Conservation (phyloP, 2,329 filamentous ascomycete genomes). For the Seiridium cupressi region DNA sequence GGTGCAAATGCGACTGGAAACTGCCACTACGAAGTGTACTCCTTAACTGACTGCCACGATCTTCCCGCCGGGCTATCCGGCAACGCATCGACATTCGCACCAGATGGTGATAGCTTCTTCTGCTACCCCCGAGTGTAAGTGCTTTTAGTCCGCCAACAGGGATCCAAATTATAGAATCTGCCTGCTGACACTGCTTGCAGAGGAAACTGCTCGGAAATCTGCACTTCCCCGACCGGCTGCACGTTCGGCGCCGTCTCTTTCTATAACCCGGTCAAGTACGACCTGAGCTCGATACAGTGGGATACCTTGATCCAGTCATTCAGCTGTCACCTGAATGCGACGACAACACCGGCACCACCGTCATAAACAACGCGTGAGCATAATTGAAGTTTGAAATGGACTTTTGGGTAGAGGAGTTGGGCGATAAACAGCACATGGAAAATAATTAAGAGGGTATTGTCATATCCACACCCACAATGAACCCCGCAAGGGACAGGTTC, state of each 20-base stretch:
- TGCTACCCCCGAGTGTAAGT: constrained; percentile 43
- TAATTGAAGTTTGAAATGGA: no score
- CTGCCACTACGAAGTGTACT: constrained; percentile 42
- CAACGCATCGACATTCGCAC: constrained; percentile 48
- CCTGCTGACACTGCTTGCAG: constrained; percentile 13
- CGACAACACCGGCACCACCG: constrained; percentile 9
- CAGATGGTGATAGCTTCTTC: constrained; percentile 45
- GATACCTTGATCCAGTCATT: constrained; percentile 36
- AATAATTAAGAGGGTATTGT: neutral
- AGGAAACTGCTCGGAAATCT: constrained; percentile 39
- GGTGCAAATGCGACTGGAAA: constrained; percentile 47
- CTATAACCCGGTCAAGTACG: constrained; percentile 43
- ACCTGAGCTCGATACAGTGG: constrained; percentile 46
- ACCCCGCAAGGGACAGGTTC: neutral
- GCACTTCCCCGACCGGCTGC: constrained; percentile 51
- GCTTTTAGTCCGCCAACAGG: neutral
- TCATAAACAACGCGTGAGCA: constrained; percentile 4
- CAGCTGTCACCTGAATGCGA: constrained; percentile 30
- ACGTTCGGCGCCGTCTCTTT: constrained; percentile 48
- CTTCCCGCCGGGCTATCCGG: constrained; percentile 36
- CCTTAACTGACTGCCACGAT: constrained; percentile 44
- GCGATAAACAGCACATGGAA: neutral
- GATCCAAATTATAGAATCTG: neutral
- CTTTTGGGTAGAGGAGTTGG: neutral
- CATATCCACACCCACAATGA: neutral